These are phyloP conservation scores for Lepidium africanum DNA, from an alignment of 345 rosid genomes.

Conservation along the genomic window DNA sequence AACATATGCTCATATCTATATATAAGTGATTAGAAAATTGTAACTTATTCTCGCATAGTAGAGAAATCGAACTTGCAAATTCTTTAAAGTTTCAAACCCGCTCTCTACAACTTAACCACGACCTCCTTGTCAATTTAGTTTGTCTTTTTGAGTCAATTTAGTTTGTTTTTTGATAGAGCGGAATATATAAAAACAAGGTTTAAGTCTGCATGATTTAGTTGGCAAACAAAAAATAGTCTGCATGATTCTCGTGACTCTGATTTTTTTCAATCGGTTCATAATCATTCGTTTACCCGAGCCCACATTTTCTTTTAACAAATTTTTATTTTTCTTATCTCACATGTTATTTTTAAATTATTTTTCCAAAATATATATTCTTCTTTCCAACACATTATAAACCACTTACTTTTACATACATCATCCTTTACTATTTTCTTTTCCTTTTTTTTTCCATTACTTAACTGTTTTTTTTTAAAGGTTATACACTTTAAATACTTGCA, in stretches of 20 bases:
- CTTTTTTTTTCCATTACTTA: not conserved
- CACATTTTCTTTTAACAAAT: not conserved
- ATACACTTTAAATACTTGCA: not conserved
- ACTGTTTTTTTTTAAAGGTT: not conserved
- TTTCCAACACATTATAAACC: not conserved
- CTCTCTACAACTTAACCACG: too few relatives aligned
- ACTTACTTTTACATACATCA: not conserved
- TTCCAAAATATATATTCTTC: not conserved
- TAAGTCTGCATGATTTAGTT: too few relatives aligned
- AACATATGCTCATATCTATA: too few relatives aligned
- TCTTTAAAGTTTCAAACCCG: too few relatives aligned
- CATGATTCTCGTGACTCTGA: not conserved
- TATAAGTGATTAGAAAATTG: too few relatives aligned
- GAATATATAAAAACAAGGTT: too few relatives aligned
- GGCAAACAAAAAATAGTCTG: too few relatives aligned
- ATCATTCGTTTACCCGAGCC: not conserved
- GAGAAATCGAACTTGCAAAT: too few relatives aligned
- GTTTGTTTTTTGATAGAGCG: too few relatives aligned
- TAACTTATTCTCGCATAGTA: too few relatives aligned
- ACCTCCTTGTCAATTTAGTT: too few relatives aligned
- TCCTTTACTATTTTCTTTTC: not conserved
- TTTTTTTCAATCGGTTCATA: not conserved
- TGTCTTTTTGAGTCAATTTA: too few relatives aligned
- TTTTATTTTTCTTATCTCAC: not conserved
- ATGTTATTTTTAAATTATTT: not conserved